Evolutionary conservation across 2,329 filamentous ascomycete genomes (phyloP).

Genomic region (Fusarium anthophilum): DNA sequence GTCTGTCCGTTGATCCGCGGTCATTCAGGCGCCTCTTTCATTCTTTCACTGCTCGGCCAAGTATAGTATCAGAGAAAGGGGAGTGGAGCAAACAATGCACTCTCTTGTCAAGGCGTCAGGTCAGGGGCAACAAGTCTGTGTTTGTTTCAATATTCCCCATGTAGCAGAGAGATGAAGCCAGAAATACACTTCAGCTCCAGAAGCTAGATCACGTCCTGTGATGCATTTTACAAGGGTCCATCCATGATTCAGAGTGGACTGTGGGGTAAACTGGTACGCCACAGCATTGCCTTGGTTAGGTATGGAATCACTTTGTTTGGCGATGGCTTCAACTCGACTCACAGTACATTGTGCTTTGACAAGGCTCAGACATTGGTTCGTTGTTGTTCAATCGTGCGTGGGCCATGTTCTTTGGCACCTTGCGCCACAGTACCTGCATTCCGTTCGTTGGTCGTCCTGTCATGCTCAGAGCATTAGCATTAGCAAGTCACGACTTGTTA

Average conservation of each 20-base stretch:
- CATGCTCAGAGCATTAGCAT: neutral
- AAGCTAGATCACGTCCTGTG: slow-evolving; percentile 29
- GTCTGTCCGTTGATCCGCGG: slow-evolving; percentile 24
- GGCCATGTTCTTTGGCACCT: neutral
- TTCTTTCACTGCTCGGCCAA: neutral
- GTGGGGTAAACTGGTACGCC: slow-evolving; percentile 37
- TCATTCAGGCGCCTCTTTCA: slow-evolving; percentile 15
- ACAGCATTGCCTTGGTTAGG: slow-evolving; percentile 29
- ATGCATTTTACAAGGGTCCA: slow-evolving; percentile 21
- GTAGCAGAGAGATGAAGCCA: slow-evolving; percentile 18
- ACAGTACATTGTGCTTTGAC: neutral
- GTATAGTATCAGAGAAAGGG: neutral
- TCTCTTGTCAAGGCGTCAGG: slow-evolving; percentile 5
- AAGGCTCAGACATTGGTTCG: neutral
- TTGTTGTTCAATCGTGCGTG: neutral
- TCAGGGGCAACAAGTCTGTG: neutral
- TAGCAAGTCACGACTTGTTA: neutral
- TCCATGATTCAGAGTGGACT: slow-evolving; percentile 13
- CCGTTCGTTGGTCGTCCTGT: neutral
- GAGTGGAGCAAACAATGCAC: neutral
- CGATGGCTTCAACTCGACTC: slow-evolving; percentile 22
- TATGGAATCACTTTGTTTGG: slow-evolving; percentile 18
- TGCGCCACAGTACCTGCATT: slow-evolving; percentile 31
- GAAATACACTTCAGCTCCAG: slow-evolving; percentile 19
- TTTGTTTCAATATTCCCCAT: slow-evolving; percentile 1